These are phyloP conservation scores for Sarocladium brachiariae DNA, from an alignment of 2,329 filamentous ascomycete species.

Conservation along the genomic window DNA sequence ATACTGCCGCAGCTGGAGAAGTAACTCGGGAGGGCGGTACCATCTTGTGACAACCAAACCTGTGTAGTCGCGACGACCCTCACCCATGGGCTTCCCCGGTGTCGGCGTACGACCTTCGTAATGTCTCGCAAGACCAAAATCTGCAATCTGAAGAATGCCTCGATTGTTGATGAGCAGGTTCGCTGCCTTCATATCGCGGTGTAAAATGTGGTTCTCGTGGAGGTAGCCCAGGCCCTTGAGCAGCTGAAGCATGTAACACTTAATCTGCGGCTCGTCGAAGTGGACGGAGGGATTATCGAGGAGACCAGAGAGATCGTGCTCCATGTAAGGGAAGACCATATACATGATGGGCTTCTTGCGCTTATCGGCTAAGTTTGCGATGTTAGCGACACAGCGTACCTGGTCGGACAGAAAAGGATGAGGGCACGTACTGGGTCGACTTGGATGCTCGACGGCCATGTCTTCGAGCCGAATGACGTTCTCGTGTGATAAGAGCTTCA, in stretches of 20 bases:
- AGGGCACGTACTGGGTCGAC: conserved; percentile 46
- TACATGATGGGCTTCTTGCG: conserved; percentile 84
- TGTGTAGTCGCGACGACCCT: conserved; percentile 85
- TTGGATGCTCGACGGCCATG: conserved; percentile 83
- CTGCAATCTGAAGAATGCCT: conserved; percentile 90
- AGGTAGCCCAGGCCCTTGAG: conserved; percentile 85
- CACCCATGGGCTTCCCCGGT: conserved; percentile 71
- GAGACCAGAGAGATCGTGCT: conserved; percentile 94
- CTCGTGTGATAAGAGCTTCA: conserved; percentile 87
- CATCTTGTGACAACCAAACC: conserved; percentile 94
- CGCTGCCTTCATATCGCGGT: conserved; percentile 98
- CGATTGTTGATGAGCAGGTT: conserved; percentile 94
- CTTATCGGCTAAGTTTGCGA: conserved; percentile 75
- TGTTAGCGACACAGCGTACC: neutral
- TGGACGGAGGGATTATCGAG: conserved; percentile 89
- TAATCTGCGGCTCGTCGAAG: conserved; percentile 86
- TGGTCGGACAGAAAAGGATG: neutral
- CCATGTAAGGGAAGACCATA: conserved; percentile 99
- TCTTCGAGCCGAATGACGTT: conserved; percentile 86
- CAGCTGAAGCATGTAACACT: conserved; percentile 94
- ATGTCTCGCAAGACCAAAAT: conserved; percentile 90
- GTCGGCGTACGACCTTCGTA: conserved; percentile 81
- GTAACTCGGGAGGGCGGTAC: conserved; percentile 91
- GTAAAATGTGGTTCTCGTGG: conserved; percentile 82
- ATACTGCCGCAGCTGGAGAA: conserved; percentile 82